Percentiles rank a stretch among this genome's conserved stretches.
These are phyloP conservation scores for Dictyostelium intermedium DNA, from an alignment of 78 protist genomes.

Conservation along the genomic window DNA sequence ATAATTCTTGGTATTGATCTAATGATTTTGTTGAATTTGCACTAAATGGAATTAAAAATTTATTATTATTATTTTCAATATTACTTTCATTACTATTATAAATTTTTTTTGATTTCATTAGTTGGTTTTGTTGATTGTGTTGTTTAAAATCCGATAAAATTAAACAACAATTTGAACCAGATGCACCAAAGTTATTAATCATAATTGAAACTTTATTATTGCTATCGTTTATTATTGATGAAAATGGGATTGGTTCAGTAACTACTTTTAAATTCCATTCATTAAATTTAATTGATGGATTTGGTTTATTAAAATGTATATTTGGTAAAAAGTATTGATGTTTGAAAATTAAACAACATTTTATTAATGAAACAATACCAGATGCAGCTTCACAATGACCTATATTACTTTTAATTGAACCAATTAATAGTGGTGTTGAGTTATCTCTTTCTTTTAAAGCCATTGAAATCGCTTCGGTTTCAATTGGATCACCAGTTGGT, in stretches of 20 bases:
- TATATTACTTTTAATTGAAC: neutral
- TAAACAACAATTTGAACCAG: slow-evolving; percentile 86
- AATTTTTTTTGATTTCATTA: too few species aligned
- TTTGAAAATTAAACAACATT: slow-evolving; percentile 45
- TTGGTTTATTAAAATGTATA: neutral
- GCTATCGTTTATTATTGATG: neutral
- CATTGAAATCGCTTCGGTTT: slow-evolving; percentile 26
- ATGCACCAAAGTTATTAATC: slow-evolving; percentile 81
- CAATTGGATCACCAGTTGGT: slow-evolving; percentile 70
- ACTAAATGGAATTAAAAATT: neutral
- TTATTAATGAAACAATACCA: slow-evolving; percentile 18
- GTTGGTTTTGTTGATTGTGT: neutral
- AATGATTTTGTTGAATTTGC: neutral
- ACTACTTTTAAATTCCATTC: slow-evolving; percentile 58
- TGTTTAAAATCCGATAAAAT: neutral
- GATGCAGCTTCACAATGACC: slow-evolving; percentile 79
- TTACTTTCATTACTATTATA: neutral
- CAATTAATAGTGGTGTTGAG: neutral
- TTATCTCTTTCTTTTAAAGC: neutral
- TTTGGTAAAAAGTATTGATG: slow-evolving; percentile 22
- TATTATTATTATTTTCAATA: neutral
- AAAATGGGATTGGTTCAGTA: slow-evolving; percentile 6
- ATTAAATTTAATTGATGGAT: slow-evolving; percentile 48
- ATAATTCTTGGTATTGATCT: neutral
- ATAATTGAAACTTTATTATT: neutral